Evolutionary conservation across 208 protist species (phyloP), one percentile per base, ranked within the genome.

Genomic region (Endotrypanum monterogeii): DNA sequence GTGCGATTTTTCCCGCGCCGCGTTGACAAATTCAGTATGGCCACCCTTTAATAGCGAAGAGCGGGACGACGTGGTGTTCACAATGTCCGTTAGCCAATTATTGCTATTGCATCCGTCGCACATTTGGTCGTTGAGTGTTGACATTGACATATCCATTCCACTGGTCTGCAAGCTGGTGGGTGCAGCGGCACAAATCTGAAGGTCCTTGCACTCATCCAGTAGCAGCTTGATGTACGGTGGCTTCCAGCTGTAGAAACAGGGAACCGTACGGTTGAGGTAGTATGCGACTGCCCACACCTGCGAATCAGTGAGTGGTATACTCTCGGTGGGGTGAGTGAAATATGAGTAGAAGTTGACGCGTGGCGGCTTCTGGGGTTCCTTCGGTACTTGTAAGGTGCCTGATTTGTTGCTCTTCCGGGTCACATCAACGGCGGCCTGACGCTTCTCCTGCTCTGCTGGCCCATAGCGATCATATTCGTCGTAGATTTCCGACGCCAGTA

Each of bases 321-420:
- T 65, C 50, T 52, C 54, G 35, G 84, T 83, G 1, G 86, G 80
- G 65, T 93, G 89, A 7, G 87, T 89, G 63, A 90, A 88, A 72
- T 91, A 97, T n/a, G 93, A 97, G 79, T 90, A 97, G 82, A 97
- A 97, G 78, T 94, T 97, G 20, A 88, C 93, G 3, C 93, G 77
- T 56, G 90, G 90, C 35, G 75, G 71, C 66, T 84, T 89, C 57
- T 69, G 66, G 0, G 93, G 93, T 77, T 93, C 86, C 4, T 41
- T 54, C 7, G 84, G 85, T 44, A 89, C 28, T 32, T 73, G 66
- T 14, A 82, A 37, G 14, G 54, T 16, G 16, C 82, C 51, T 2
- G 66, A 30, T 39, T 61, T 41, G 75, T 73, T 41, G 62, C 35
- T 39, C 66, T 75, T 66, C 72, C 46, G 55, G 11, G 72, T 71